Evolutionary conservation across 192 early-diverging fungal genomes (phyloP).

Genomic region (Linderina pennispora): DNA sequence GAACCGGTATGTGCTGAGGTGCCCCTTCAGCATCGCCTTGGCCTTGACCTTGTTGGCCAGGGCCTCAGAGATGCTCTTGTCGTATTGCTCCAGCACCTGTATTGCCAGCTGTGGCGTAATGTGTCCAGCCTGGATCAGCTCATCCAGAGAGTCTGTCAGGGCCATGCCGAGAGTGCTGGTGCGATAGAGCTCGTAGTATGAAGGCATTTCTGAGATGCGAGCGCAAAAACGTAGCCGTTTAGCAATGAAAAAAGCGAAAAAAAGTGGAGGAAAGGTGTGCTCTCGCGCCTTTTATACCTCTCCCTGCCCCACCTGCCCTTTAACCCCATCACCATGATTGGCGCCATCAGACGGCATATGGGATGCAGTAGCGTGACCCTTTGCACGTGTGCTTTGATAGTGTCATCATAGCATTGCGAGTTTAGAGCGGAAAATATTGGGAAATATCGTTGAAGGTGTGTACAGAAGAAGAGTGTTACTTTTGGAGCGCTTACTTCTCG

Average conservation of each 20-base stretch:
- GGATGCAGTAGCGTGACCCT: neutral
- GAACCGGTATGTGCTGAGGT: constrained; percentile 84
- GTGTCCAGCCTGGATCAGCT: constrained; percentile 80
- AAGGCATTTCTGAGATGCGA: constrained; percentile 32
- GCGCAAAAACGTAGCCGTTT: neutral
- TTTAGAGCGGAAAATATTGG: neutral
- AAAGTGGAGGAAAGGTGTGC: constrained; percentile 1
- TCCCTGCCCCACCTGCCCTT: too few relatives aligned
- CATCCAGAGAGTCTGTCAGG: constrained; percentile 94
- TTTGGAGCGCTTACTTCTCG: constrained; percentile 33
- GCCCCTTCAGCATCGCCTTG: constrained; percentile 73
- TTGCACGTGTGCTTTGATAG: neutral
- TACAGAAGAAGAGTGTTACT: too few relatives aligned
- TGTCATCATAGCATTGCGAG: neutral
- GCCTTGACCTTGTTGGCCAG: constrained; percentile 72
- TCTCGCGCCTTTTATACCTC: constrained; percentile 13
- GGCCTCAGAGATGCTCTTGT: constrained; percentile 80
- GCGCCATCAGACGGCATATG: too few relatives aligned
- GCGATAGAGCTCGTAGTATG: constrained; percentile 70
- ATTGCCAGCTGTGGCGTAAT: constrained; percentile 93
- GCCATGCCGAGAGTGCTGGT: constrained; percentile 80
- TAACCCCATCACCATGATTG: too few relatives aligned
- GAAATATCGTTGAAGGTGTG: too few relatives aligned
- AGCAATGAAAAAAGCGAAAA: constrained; percentile 1
- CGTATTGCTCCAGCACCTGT: constrained; percentile 73